phyloP scores from a whole-genome alignment of 2,329 filamentous ascomycete species.

The Venturia asperata region DNA sequence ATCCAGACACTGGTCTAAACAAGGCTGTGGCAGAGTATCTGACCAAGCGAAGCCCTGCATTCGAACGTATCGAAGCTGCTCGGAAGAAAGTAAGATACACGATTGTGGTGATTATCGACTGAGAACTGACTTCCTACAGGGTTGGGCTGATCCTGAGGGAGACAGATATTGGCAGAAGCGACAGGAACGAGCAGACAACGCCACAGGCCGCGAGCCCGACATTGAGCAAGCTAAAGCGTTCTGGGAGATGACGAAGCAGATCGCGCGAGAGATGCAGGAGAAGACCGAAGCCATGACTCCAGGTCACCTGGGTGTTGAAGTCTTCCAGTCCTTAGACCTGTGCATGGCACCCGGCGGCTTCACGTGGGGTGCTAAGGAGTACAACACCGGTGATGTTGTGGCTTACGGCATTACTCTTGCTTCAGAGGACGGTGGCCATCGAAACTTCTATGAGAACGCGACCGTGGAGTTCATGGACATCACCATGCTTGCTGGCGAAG shows the following conservation, averaged over 20 bases:
- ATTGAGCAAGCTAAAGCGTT: constrained; percentile 25
- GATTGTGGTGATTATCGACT: too few species aligned
- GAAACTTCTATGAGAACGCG: constrained; percentile 21
- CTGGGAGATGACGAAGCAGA: constrained; percentile 39
- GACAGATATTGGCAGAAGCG: constrained; percentile 40
- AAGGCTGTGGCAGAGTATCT: background rate
- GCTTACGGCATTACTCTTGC: constrained; percentile 40
- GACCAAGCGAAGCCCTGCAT: background rate
- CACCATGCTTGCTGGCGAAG: constrained; percentile 45
- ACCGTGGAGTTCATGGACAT: constrained; percentile 33
- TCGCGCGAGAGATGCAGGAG: constrained; percentile 38
- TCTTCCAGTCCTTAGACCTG: constrained; percentile 42
- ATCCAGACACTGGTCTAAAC: background rate
- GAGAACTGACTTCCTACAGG: constrained; percentile 28
- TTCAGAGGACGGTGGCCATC: constrained; percentile 36
- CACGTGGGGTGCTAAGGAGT: constrained; percentile 32
- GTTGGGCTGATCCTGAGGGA: constrained; percentile 39
- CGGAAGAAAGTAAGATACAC: background rate
- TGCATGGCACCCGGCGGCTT: constrained; percentile 53
- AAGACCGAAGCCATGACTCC: constrained; percentile 31
- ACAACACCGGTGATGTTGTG: constrained; percentile 31
- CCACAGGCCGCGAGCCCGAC: too few species aligned
- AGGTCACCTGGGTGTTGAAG: background rate
- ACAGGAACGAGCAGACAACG: constrained; percentile 21
- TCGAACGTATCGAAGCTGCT: background rate